Conservation (phyloP, 768 basidiomycete genomes). For the Mycena floridula region DNA sequence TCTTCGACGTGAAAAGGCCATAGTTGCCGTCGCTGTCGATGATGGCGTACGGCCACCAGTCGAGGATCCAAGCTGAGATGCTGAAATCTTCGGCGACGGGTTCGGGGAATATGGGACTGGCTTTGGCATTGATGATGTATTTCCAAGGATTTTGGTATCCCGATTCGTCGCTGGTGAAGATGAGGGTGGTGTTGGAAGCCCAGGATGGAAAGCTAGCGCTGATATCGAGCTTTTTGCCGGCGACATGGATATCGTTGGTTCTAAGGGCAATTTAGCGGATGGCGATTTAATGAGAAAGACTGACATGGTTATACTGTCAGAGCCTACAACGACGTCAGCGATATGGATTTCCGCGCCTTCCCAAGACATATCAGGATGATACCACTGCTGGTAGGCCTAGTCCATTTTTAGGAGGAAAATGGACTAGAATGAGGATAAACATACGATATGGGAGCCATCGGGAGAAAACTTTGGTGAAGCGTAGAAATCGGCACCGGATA, state of each 20-base stretch:
- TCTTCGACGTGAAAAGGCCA: constrained; percentile 24
- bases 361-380: constrained; percentile 64
- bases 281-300: neutral
- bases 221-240: constrained; percentile 28
- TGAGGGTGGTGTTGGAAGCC: constrained; percentile 34
- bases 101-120: constrained; percentile 1
- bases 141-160: constrained; percentile 50
- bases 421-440: too few species aligned
- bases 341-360: constrained; percentile 41
- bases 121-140: constrained; percentile 19
- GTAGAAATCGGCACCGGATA: constrained; percentile 69
- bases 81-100: constrained; percentile 18
- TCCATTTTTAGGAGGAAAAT: too few species aligned
- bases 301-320: constrained; percentile 11
- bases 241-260: constrained; percentile 26
- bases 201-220: constrained; percentile 42
- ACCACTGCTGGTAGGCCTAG: constrained; percentile 57
- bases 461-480: constrained; percentile 45
- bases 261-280: constrained; percentile 8
- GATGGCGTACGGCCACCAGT: constrained; percentile 13
- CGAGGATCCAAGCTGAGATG: constrained; percentile 12
- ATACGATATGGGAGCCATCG: constrained; percentile 44
- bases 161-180: constrained; percentile 44
- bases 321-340: constrained; percentile 25
- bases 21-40: constrained; percentile 16